phyloP scores from a whole-genome alignment of 1,284 basidiomycete genomes.

The Phellopilus nigrolimitatus region DNA sequence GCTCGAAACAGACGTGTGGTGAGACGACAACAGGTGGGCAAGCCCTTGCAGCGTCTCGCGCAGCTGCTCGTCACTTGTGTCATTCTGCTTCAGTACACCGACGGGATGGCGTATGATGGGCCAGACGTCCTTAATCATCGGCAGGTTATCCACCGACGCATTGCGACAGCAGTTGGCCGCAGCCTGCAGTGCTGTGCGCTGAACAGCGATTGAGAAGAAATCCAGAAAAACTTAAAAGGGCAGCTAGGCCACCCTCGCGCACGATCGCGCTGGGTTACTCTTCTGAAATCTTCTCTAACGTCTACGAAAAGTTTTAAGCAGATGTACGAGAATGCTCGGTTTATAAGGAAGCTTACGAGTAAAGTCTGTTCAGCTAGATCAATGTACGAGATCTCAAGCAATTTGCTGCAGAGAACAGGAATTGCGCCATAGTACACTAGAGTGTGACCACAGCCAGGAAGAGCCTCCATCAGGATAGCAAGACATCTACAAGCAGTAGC shows the following conservation, averaged over 20 bases:
- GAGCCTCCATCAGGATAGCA: conserved; percentile 94
- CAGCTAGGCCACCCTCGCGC: conserved; percentile 86
- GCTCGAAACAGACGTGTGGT: conserved; percentile 81
- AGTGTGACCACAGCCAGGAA: conserved; percentile 90
- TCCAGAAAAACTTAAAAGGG: conserved; percentile 90
- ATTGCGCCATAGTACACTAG: conserved; percentile 97
- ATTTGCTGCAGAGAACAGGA: conserved; percentile 90
- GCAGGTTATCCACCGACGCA: conserved; percentile 79
- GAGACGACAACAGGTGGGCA: conserved; percentile 75
- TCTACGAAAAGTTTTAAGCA: conserved; percentile 48
- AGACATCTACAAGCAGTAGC: conserved; percentile 88
- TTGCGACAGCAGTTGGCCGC: conserved; percentile 94
- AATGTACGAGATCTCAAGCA: conserved; percentile 94
- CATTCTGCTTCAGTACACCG: conserved; percentile 48
- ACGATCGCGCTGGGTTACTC: conserved; percentile 94
- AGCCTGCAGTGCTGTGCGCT: conserved; percentile 94
- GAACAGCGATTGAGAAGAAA: conserved; percentile 95
- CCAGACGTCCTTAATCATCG: conserved; percentile 86
- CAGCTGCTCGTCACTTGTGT: conserved; percentile 61
- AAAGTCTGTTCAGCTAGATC: conserved; percentile 95
- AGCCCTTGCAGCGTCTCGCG: conserved; percentile 64
- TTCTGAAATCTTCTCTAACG: conserved; percentile 94
- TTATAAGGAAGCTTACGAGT: conserved; percentile 61
- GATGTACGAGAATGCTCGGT: conserved; percentile 14
- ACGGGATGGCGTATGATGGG: conserved; percentile 80